phyloP scores from a whole-genome alignment of 169 alveolate genomes.

The Babesia bigemina region DNA sequence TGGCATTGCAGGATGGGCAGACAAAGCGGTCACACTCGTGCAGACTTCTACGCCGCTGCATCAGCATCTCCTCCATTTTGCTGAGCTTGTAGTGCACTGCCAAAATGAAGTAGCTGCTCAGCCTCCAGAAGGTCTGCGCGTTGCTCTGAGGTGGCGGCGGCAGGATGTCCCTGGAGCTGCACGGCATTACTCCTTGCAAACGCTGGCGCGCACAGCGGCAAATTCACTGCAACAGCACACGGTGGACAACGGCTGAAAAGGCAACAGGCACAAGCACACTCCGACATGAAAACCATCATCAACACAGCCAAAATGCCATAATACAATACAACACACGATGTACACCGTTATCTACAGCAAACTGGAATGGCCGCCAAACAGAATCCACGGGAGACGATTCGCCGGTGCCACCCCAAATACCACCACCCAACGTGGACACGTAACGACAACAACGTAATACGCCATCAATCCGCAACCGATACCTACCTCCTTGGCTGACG shows the following conservation, averaged over 20 bases:
- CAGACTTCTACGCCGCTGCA: slow-evolving; percentile 54
- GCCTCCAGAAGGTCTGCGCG: slow-evolving; percentile 66
- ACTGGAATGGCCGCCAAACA: no score
- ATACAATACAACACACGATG: no score
- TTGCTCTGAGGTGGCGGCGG: slow-evolving; percentile 35
- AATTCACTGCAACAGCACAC: no score
- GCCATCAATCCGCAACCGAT: neutral
- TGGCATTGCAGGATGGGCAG: slow-evolving; percentile 67
- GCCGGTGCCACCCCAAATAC: no score
- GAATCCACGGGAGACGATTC: no score
- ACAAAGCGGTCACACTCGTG: slow-evolving; percentile 69
- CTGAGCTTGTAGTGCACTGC: slow-evolving; percentile 71
- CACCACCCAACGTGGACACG: no score
- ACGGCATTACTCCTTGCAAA: neutral
- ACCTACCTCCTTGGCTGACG: slow-evolving; percentile 46
- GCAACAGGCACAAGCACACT: no score
- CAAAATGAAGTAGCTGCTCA: slow-evolving; percentile 67
- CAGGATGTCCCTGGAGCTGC: slow-evolving; percentile 39
- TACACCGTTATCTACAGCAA: no score
- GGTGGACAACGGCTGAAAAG: no score
- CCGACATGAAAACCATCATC: no score
- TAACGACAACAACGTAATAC: no score
- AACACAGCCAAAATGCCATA: no score
- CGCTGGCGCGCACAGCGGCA: neutral
- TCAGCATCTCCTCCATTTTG: slow-evolving; percentile 70